Evolutionary conservation across 805 yeast species (phyloP), one percentile per base, ranked within the genome.

Genomic region (Cyberlindnera suaveolens): DNA sequence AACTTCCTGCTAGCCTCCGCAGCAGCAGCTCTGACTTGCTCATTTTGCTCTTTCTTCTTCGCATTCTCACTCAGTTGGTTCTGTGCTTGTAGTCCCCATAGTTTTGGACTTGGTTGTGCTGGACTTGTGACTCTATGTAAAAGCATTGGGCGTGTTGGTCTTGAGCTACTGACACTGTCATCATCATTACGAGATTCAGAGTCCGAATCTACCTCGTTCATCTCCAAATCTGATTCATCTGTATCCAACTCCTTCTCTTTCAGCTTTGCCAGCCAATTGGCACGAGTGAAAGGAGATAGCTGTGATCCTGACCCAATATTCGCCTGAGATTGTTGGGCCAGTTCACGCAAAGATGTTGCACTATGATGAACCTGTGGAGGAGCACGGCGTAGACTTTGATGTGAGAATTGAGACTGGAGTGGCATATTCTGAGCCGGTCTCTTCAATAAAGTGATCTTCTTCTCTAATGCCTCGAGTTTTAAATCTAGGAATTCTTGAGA

Each of bases 201-300:
- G 33, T 39, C 41, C 15, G 41, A 39, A 16, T 39, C 59, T 32
- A 16, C 48, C 27, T 57, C 62, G 23, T 56, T 57, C 59, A 56
- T 56, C 37, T 56, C 62, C 7, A 55, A 48, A 32, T 56, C 61
- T 27, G 52, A 49, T 1, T 48, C 60, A 38, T 56, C 57, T 11
- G 53, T 46, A n/a, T 57, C 55, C 4, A 34, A 35, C 7, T 45
- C 47, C 31, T 41, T 46, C 17, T 36, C 48, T 43, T 34, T 32
- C 31, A 50, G 38, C 41, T 46, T 55, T 26, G 54, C 46, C 13
- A 54, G 18, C 19, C 49, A 20, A 32, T 56, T 53, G 5, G 55
- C 53, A 35, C 46, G 51, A 1, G 54, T 46, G 39, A 56, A 54
- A 5, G 57, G 58, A 14, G 60, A 56, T 5, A 52, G 27, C 20